Evolutionary conservation across 1,284 basidiomycete species (phyloP), one percentile per base, ranked within the genome.

Genomic region (Ustilago crameri): DNA sequence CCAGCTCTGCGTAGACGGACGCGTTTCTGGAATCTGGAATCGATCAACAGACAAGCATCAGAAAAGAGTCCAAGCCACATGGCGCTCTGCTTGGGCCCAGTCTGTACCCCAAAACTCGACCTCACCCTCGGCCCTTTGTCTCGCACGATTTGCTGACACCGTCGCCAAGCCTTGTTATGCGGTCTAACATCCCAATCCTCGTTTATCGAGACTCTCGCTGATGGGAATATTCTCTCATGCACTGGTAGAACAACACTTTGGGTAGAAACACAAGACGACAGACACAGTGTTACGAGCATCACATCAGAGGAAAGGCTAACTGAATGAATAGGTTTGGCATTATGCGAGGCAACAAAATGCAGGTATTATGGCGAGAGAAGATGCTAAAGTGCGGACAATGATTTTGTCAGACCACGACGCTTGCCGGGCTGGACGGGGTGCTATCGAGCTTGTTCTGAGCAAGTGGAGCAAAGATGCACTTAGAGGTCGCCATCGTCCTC

Each of bases 401-500:
- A 7, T 42, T 42, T 42, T 22, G 10, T 12, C 20, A 15, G 23
- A 23, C 41, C 5, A 10, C 9, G 41, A 42, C 10, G 17, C 20
- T 10, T 22, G 10, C 20, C 9, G 12, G 17, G 18, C 10, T 42
- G 9, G 14, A 9, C 15, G 5, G 35, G 8, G 41, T 23, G 18
- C 41, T 42, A 23, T 12, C 41, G 26, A 27, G 26, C 14, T 26
- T 18, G 27, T 27, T 9, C 2, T n/a, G 9, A 27, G 18, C 17
- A 10, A 34, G 43, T 8, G 38, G 20, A 10, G 18, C 7, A 37
- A 26, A 15, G 42, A 48, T 47, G 41, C 41, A 32, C 32, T 76
- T 74, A 81, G 49, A 81, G 77, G 63, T 83, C 79, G 30, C 83
- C 85, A 45, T 86, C 86, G 76, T 87, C 86, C 78, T 87, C 86